Evolutionary conservation across 2,329 filamentous ascomycete species (phyloP), one percentile per base, ranked within the genome.

Genomic region (Arthrinium puccinioides): DNA sequence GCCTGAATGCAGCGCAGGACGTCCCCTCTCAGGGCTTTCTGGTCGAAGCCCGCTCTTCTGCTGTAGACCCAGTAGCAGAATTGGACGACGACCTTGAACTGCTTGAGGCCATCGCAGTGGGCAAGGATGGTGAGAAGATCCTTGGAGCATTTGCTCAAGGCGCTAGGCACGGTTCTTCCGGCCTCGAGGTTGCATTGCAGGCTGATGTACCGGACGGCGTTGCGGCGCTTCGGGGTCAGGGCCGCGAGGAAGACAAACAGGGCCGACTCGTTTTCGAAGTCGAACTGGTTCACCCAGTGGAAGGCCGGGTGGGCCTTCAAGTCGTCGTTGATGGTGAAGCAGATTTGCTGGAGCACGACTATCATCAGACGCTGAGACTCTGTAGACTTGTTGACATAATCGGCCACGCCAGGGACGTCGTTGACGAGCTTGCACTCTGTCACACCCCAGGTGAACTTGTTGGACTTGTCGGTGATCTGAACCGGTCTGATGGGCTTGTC

Each of bases 261-360:
- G 6, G 25, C 35, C 14, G 24, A 15, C 10, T 32, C n/a, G 9
- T 19, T 15, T 4, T 14, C 18, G 5, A 42, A 38, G 15, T 33
- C 19, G 27, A 42, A 42, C 13, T 21, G 25, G n/a, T 42, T 42
- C n/a, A 42, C 36, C 20, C 36, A 26, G 20, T 42, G 39, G 27
- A 42, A 42, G n/a, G 39, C 37, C 2, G 40, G 40, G 18, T 24
- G 23, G 4, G 15, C 21, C n/a, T 31, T 39, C 21, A 42, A 32
- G 18, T 42, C 40, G 6, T 31, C 32, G 26, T 42, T 31, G n/a
- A 42, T 38, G 14, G 37, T 31, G 21, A 26, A 23, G 40, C 40
- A 42, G 4, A 31, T 41, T 16, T 29, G 20, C 21, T 24, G 29
- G 20, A 41, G 25, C 14, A 30, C 32, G 4, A 31, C 18, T 14